Conservation (phyloP, 257 asterid species). For the Solanum medicagineum region DNA sequence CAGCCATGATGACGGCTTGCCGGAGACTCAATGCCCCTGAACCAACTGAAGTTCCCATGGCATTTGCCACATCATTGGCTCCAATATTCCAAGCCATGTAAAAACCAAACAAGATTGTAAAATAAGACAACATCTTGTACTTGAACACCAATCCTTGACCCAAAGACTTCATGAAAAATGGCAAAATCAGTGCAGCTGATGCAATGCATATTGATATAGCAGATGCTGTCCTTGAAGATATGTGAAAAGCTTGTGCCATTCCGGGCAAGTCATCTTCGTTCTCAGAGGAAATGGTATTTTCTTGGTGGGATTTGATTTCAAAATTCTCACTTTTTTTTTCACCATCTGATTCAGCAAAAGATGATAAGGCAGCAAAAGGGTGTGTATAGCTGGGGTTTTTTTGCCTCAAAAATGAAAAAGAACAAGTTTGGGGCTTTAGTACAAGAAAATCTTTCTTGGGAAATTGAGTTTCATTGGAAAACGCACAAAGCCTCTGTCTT, state of each 20-base stretch:
- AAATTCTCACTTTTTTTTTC: constrained; percentile 14
- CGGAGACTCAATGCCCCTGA: constrained; percentile 82
- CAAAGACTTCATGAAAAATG: constrained; percentile 60
- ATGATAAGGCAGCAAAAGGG: constrained; percentile 54
- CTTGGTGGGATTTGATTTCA: constrained; percentile 4
- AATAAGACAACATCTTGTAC: constrained; percentile 48
- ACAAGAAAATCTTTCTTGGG: constrained; percentile 23
- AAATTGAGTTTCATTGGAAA: constrained; percentile 8
- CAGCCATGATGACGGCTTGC: constrained; percentile 81
- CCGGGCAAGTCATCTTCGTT: constrained; percentile 31
- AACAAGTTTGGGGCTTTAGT: constrained; percentile 20
- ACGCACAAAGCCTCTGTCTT: constrained; percentile 7
- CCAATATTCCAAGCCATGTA: constrained; percentile 99
- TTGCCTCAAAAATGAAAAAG: constrained; percentile 15
- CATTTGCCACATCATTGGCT: constrained; percentile 95
- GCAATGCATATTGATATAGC: constrained; percentile 71
- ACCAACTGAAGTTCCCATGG: constrained; percentile 98
- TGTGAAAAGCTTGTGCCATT: constrained; percentile 73
- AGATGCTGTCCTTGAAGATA: constrained; percentile 64
- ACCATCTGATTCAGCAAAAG: constrained; percentile 49
- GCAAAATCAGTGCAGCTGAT: constrained; percentile 53
- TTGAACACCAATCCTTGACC: constrained; percentile 44
- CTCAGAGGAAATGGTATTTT: constrained; percentile 2
- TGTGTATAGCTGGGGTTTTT: constrained; percentile 8
- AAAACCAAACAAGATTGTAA: constrained; percentile 67